Base-by-base conservation (phyloP, 768 basidiomycete species). In the Lactarius hatsudake region DNA sequence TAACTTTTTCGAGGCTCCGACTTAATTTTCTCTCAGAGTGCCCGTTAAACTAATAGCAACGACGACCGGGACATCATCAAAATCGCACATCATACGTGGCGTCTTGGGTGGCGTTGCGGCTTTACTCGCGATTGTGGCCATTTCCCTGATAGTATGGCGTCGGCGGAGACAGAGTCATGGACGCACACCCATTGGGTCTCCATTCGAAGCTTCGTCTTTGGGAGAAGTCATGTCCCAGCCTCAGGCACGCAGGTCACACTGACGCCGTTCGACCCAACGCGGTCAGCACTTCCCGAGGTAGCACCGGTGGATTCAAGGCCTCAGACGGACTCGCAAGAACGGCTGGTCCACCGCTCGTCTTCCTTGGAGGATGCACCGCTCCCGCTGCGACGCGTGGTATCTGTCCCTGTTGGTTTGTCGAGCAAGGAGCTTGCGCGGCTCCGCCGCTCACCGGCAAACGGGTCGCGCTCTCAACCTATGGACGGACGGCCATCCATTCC, bases 341-440 rank as follows among this genome's bases (percentile, higher is more conserved):
- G 34, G 10, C n/a, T 45, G 5, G 12, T 15, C 15, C 28, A 38
- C 30, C 1, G 8, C 13, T 38, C 36, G 10, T 38, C 36, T 38
- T 38, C 36, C 36, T 38, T 3, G 20, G 18, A 17, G 40, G 40
- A 6, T 30, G 23, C 42, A 7, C 51, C 23, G n/a, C 60, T 60
- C 12, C 17, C 36, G 36, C 8, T 12, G 36, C 12, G 36, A 38
- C 36, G 36, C 13, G 36, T n/a, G n/a, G 12, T 23, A 17, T 45
- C 67, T 0, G 45, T 51, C n/a, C 56, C 55, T 5, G 20, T 43
- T 20, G 65, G 65, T 30, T 38, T 69, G 32, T 53, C 65, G 1
- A 23, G 40, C 51, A 69, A 67, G 45, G 45, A 69, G 58, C 61
- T 66, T 17, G 65, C 65, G n/a, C 65, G 53, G 23, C 34, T 62